phyloP scores from a whole-genome alignment of 768 basidiomycete species.

The Amanita muscaria region DNA sequence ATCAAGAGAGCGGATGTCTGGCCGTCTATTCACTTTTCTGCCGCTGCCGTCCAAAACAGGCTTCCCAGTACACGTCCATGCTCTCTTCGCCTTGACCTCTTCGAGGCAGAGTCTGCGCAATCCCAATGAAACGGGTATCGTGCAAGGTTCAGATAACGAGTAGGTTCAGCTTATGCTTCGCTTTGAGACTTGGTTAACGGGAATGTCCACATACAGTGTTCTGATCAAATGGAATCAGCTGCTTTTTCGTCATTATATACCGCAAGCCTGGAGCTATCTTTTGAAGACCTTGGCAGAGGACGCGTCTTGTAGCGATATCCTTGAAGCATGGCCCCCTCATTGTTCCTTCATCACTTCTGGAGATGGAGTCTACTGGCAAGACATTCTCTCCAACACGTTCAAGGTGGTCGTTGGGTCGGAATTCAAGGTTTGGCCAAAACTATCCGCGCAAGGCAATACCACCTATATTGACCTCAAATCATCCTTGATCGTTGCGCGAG shows the following conservation, averaged over 20 bases:
- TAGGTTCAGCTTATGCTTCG: conserved; percentile 16
- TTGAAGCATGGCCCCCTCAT: conserved; percentile 31
- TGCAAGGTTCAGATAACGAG: conserved; percentile 31
- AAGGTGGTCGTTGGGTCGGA: conserved; percentile 15
- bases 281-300: conserved; percentile 22
- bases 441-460: background rate
- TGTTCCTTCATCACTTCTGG: conserved; percentile 25
- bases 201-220: conserved; percentile 23
- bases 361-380: conserved; percentile 32
- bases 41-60: conserved; percentile 38
- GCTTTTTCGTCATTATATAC: conserved; percentile 37
- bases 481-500: conserved; percentile 20
- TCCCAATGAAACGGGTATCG: conserved; percentile 28
- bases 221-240: conserved; percentile 40
- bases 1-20: conserved; percentile 13
- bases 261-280: conserved; percentile 31
- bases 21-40: conserved; percentile 40
- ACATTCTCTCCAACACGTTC: conserved; percentile 23
- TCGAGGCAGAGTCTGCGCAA: conserved; percentile 38
- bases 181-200: background rate
- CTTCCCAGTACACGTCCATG: conserved; percentile 39
- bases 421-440: conserved; percentile 4
- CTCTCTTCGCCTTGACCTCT: conserved; percentile 35
- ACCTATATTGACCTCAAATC: conserved; percentile 3
- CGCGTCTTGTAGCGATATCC: conserved; percentile 21